Evolutionary conservation across 495 filamentous ascomycete species (phyloP).

Genomic region (Hamigera avellanea): DNA sequence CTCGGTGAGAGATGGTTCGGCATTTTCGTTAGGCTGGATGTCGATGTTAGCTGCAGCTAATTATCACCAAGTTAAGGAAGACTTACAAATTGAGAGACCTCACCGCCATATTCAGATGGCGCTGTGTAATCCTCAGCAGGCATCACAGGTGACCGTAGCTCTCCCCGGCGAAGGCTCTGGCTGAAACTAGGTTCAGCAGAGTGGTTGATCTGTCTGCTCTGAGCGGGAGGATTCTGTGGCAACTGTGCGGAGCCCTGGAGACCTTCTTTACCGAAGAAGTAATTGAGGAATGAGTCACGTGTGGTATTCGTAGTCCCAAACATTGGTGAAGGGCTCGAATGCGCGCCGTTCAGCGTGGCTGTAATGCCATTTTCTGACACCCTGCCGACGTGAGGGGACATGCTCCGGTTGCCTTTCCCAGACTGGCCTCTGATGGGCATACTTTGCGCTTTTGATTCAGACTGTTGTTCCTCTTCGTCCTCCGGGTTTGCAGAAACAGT

Average conservation of each 20-base stretch:
- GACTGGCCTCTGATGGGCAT: constrained; percentile 49
- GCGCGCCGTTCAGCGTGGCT: constrained; percentile 53
- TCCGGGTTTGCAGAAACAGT: constrained; percentile 55
- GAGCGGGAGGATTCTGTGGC: constrained; percentile 23
- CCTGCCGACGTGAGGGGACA: constrained; percentile 70
- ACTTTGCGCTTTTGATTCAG: constrained; percentile 34
- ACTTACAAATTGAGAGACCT: constrained; percentile 50
- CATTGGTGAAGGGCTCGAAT: constrained; percentile 50
- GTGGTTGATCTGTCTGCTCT: constrained; percentile 57
- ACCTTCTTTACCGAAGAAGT: constrained; percentile 94
- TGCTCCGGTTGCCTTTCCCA: constrained; percentile 53
- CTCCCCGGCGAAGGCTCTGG: constrained; percentile 69
- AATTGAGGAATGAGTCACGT: constrained; percentile 89
- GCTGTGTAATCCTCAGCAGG: constrained; percentile 30
- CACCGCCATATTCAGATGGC: constrained; percentile 32
- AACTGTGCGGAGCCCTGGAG: constrained; percentile 27
- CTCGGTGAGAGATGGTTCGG: constrained; percentile 80
- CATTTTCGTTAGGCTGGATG: constrained; percentile 31
- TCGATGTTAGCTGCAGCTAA: constrained; percentile 15
- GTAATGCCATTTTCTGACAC: constrained; percentile 46
- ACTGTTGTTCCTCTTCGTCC: constrained; percentile 51
- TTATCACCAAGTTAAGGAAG: not conserved
- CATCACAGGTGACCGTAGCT: constrained; percentile 36
- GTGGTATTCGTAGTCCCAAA: constrained; percentile 43
- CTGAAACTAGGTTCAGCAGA: constrained; percentile 68